A percentile compares a stretch with the other conserved stretches of the same genome.
phyloP scores from a whole-genome alignment of 1,284 basidiomycete genomes.

The Waitea zeae region DNA sequence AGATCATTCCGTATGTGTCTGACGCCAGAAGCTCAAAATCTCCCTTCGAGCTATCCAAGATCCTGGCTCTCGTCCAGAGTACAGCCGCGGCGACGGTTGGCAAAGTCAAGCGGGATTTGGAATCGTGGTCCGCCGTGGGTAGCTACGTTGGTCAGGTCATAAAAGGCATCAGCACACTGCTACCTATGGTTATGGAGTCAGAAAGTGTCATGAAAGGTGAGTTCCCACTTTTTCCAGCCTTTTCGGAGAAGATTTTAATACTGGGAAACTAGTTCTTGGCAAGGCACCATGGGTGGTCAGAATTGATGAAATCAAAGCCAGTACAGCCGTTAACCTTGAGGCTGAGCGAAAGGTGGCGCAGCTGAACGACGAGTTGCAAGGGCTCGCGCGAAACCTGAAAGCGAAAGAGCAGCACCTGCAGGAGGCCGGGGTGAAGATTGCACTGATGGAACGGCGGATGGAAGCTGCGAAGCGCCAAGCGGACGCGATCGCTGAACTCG shows the following conservation, averaged over 20 bases:
- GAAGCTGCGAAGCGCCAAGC: slow-evolving; percentile 81
- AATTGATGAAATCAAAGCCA: slow-evolving; percentile 77
- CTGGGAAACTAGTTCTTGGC: slow-evolving; percentile 65
- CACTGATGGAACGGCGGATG: slow-evolving; percentile 85
- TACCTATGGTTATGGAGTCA: slow-evolving; percentile 57
- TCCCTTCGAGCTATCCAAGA: slow-evolving; percentile 55
- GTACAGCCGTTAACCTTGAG: slow-evolving; percentile 75
- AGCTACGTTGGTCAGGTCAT: slow-evolving; percentile 53
- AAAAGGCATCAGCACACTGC: slow-evolving; percentile 48
- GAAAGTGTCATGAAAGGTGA: slow-evolving; percentile 68
- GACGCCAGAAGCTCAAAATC: slow-evolving; percentile 63
- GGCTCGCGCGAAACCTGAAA: slow-evolving; percentile 70
- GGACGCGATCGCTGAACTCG: slow-evolving; percentile 70
- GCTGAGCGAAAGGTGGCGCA: slow-evolving; percentile 78
- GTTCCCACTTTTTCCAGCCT: slow-evolving; percentile 10
- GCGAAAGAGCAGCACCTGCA: slow-evolving; percentile 80
- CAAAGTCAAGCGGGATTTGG: slow-evolving; percentile 43
- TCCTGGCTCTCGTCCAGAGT: slow-evolving; percentile 58
- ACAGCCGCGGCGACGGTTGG: slow-evolving; percentile 55
- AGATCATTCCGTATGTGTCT: slow-evolving; percentile 63
- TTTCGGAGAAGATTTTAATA: slow-evolving; percentile 3
- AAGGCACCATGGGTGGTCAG: slow-evolving; percentile 79
- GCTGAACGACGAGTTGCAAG: slow-evolving; percentile 80
- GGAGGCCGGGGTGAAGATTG: slow-evolving; percentile 83
- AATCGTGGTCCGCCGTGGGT: slow-evolving; percentile 65